These are phyloP conservation scores for Wolfiporia cocos DNA, from an alignment of 1,284 basidiomycete genomes.

Conservation along the genomic window DNA sequence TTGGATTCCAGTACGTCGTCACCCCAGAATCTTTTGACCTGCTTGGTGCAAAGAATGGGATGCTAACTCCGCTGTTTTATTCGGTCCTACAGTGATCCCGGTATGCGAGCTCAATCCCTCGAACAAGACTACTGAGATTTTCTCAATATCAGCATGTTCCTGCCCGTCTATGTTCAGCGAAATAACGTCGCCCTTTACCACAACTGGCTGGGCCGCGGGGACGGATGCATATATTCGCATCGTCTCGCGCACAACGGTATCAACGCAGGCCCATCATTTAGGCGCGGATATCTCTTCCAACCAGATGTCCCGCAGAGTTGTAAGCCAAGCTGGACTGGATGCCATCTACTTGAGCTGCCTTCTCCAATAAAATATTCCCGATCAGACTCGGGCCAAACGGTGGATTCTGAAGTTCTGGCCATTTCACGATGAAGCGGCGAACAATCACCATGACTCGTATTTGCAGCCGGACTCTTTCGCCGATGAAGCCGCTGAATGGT, in stretches of 20 bases:
- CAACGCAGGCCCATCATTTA: conserved; percentile 20
- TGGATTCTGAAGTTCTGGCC: conserved; percentile 39
- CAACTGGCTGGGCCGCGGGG: conserved; percentile 43
- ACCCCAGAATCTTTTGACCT: conserved; percentile 32
- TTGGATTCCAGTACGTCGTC: conserved; percentile 43
- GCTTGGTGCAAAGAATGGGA: conserved; percentile 46
- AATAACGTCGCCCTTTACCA: conserved; percentile 41
- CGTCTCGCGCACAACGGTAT: conserved; percentile 62
- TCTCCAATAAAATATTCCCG: conserved; percentile 49
- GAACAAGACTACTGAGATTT: background rate
- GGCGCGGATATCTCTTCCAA: conserved; percentile 5
- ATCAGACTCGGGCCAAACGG: conserved; percentile 52
- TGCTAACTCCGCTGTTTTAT: conserved; percentile 40
- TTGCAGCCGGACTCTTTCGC: conserved; percentile 12
- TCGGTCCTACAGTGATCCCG: conserved; percentile 22
- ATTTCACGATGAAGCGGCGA: background rate
- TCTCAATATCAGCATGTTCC: conserved; percentile 21
- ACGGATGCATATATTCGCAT: conserved; percentile 66
- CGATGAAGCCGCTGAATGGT: background rate
- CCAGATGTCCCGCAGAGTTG: conserved; percentile 28
- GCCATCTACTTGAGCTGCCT: conserved; percentile 36
- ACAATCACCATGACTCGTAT: conserved; percentile 29
- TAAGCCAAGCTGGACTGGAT: too few relatives aligned
- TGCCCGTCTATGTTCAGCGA: conserved; percentile 24
- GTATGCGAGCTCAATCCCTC: background rate